Evolutionary conservation across 2,329 filamentous ascomycete species (phyloP), one percentile per base, ranked within the genome.

Genomic region (Botrytis aclada): DNA sequence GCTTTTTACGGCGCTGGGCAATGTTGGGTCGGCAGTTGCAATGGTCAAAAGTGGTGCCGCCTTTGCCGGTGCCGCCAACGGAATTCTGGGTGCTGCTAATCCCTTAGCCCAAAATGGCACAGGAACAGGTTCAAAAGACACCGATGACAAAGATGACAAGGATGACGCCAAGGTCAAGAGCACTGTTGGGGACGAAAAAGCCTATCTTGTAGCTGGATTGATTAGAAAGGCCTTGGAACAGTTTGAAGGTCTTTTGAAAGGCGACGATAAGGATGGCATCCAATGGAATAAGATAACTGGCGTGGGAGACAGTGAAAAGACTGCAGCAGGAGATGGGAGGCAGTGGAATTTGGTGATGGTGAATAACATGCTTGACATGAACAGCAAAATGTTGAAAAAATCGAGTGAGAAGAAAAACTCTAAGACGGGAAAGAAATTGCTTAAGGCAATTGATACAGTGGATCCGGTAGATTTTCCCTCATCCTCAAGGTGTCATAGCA

Each of bases 51-150:
- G 4, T 25, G 1, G 1, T 51, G 45, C 22, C 45, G 0, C 10
- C 22, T 51, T 5, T 5, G 45, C 10, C 45, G 14, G 25, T 51
- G 22, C 22, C 9, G 45, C 10, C 22, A 51, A 12, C 22, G 45
- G 4, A 0, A 12, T 25, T 51, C 22, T 51, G 22, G 45, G 10
- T 51, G 3, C 45, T 25, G 4, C 10, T 0, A 51, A 51, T 5
- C 1, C 22, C 22, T 51, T 0, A 10, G 25, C 0, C 10, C 10
- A 5, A 1, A 47, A 51, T 2, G 8, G 22, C 12, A 4, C 22
- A 25, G 4, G 4, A 25, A 51, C 2, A 25, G 45, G 22, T 25
- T 51, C 45, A 51, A 51, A 51, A 25, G 22, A 51, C 9, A 25
- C 22, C 4, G 45, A 51, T 51, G 43, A 47, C 9, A 22, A 47